Percentiles rank a stretch among this genome's conserved stretches.
Evolutionary conservation across 2,329 filamentous ascomycete genomes (phyloP).

Genomic region (Aspergillus ochraceus): DNA sequence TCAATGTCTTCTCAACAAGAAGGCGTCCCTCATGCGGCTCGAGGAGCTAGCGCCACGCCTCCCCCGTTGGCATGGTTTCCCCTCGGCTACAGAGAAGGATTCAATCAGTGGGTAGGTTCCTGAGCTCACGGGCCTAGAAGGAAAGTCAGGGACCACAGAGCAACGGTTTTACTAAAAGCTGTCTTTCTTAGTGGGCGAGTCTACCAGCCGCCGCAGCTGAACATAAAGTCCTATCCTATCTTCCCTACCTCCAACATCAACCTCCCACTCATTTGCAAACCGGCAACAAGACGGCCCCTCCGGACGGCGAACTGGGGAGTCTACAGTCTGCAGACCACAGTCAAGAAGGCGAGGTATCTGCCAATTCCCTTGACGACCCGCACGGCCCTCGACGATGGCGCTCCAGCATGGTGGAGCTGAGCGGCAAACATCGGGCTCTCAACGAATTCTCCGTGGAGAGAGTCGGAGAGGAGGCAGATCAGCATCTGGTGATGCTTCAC

Average conservation of each 20-base stretch:
- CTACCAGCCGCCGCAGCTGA: slow-evolving; percentile 82
- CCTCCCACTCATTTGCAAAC: slow-evolving; percentile 70
- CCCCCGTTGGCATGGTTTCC: slow-evolving; percentile 65
- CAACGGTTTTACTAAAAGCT: neutral
- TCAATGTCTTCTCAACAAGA: slow-evolving; percentile 19
- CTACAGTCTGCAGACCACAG: slow-evolving; percentile 37
- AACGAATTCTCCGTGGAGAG: slow-evolving; percentile 94
- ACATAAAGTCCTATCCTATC: slow-evolving; percentile 79
- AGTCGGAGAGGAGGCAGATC: slow-evolving; percentile 72
- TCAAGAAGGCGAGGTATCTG: slow-evolving; percentile 46
- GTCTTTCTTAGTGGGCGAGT: slow-evolving; percentile 69
- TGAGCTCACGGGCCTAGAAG: neutral
- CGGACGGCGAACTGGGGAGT: slow-evolving; percentile 29
- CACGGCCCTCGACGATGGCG: slow-evolving; percentile 84
- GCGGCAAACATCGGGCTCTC: slow-evolving; percentile 80
- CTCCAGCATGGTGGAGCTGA: slow-evolving; percentile 78
- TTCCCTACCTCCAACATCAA: slow-evolving; percentile 72
- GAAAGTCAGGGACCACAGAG: neutral
- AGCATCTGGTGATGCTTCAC: slow-evolving; percentile 93
- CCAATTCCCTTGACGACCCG: slow-evolving; percentile 64
- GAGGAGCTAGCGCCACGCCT: slow-evolving; percentile 30
- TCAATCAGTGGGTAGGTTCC: slow-evolving; percentile 78
- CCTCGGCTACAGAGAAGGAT: slow-evolving; percentile 86
- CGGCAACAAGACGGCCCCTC: slow-evolving; percentile 41
- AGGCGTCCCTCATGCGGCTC: slow-evolving; percentile 32